Evolutionary conservation across 2,329 filamentous ascomycete species (phyloP), one percentile per base, ranked within the genome.

Genomic region (Fusarium musae): DNA sequence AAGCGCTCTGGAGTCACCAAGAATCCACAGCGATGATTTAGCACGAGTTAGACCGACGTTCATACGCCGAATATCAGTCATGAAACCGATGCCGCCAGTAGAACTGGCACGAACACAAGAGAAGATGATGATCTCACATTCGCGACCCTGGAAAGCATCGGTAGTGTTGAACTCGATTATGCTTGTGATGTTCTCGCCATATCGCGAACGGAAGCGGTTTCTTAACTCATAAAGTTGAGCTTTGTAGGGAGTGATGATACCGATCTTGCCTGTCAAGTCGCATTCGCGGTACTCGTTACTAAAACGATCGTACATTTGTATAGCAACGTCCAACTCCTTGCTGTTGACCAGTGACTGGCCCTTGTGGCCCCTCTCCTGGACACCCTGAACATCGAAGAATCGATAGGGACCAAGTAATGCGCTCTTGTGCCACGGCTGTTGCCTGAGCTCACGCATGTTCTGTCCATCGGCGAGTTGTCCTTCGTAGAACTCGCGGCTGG

Each of bases 71-170:
- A 99, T 97, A 81, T 99, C 96, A 61, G 94, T 93, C 89, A 99
- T 92, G 90, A 99, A 99, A 87, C 96, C 96, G 79, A 99, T 97
- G 78, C 96, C 95, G n/a, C 93, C 93, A 12, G 92, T 93, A n/a
- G 93, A 90, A 36, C 93, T 96, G 28, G 96, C 96, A 84, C 96
- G 92, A 69, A 99, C 96, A 82, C 97, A 99, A 44, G 96, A 98
- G 85, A 99, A 99, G 73, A 99, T 98, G 82, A 99, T 98, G 72
- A 99, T 92, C 80, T 99, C 96, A 78, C 95, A 96, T 83, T 99
- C 96, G 75, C 97, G 91, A 71, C 96, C 96, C 82, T 99, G 95
- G 82, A 98, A 99, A 23, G 96, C 97, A 83, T 99, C 96, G 1
- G 96, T 99, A 1, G 96, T 99, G 82, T 99, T 99, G 88, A 99